Percentiles rank a stretch among this genome's conserved stretches.
These are phyloP conservation scores for Tephrocybe rancida DNA, from an alignment of 768 basidiomycete genomes.

Conservation along the genomic window DNA sequence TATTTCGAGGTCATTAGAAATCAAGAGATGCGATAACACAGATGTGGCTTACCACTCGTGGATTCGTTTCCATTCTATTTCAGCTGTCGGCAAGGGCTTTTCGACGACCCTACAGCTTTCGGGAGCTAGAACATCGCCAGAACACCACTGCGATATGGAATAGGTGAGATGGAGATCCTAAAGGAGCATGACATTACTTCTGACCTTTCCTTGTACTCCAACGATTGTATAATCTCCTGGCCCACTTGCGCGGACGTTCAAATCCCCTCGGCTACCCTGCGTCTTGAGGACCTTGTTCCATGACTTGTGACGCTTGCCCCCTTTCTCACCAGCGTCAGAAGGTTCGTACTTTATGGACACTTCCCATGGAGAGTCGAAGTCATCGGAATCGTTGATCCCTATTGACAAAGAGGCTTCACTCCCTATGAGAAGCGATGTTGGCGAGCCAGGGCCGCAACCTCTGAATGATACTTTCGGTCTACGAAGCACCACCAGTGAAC, in stretches of 20 bases:
- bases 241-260: constrained; percentile 51
- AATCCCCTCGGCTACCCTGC: constrained; percentile 40
- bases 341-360: constrained; percentile 67
- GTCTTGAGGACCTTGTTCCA: constrained; percentile 69
- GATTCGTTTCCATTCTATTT: constrained; percentile 87
- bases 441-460: constrained; percentile 69
- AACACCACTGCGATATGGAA: constrained; percentile 55
- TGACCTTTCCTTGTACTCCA: constrained; percentile 69
- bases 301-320: constrained; percentile 47
- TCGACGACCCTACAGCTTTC: constrained; percentile 79
- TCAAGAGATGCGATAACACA: not conserved
- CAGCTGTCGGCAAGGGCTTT: constrained; percentile 75
- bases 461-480: constrained; percentile 75
- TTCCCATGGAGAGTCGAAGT: constrained; percentile 71
- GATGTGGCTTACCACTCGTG: constrained; percentile 74
- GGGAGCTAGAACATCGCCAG: constrained; percentile 83
- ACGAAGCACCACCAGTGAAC: constrained; percentile 70
- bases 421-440: constrained; percentile 72
- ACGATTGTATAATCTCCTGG: constrained; percentile 82
- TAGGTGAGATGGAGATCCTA: not conserved
- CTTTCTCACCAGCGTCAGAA: constrained; percentile 32
- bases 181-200: constrained; percentile 9
- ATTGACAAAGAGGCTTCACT: constrained; percentile 62
- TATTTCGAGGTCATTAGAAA: constrained; percentile 27
- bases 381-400: constrained; percentile 52